Evolutionary conservation across 2,329 filamentous ascomycete genomes (phyloP), one percentile per base, ranked within the genome.

Genomic region (Talaromyces sp.): DNA sequence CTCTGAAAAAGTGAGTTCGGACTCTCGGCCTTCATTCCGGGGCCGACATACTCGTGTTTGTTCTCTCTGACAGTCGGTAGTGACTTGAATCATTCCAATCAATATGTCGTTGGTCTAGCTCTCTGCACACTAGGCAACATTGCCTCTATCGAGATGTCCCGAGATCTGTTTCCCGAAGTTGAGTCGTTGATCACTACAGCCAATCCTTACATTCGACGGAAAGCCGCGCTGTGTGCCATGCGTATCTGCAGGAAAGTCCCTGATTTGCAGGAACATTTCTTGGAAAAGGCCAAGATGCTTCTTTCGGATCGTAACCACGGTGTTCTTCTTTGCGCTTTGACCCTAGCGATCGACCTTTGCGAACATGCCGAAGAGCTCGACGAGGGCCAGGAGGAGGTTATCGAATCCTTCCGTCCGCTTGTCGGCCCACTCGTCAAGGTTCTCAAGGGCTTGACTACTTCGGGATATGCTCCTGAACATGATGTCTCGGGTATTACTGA

Each of bases 151-250:
- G 95, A 99, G 75, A 99, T 99, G 95, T 96, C 95, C 19, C 85
- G 95, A 81, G 95, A 99, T 77, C 81, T 99, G 21, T 99, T 99
- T 75, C 86, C 92, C 67, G 93, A 99, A 82, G 90, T 99, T 74
- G 96, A 99, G 77, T 90, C 85, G 63, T 86, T 98, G 55, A 81
- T 99, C 65, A 89, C 92, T 49, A 97, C 93, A 55, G 89, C 92
- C 58, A 99, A 99, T 75, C 95, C 95, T n/a, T 99, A 99, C 74
- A 97, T 99, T 72, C 86, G 95, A 68, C 86, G 95, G 68, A 99
- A 99, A 81, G 95, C 95, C 19, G 95, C 95, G 4, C 84, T 99
- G n/a, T 99, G 95, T 77, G 95, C 95, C 56, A 99, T 99, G 95
- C 86, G 93, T 66, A 97, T 99, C 82, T 97, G 93, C 79, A 89